Base-by-base conservation (phyloP, 2,329 filamentous ascomycete genomes). In the Epicoccum sorghinum region DNA sequence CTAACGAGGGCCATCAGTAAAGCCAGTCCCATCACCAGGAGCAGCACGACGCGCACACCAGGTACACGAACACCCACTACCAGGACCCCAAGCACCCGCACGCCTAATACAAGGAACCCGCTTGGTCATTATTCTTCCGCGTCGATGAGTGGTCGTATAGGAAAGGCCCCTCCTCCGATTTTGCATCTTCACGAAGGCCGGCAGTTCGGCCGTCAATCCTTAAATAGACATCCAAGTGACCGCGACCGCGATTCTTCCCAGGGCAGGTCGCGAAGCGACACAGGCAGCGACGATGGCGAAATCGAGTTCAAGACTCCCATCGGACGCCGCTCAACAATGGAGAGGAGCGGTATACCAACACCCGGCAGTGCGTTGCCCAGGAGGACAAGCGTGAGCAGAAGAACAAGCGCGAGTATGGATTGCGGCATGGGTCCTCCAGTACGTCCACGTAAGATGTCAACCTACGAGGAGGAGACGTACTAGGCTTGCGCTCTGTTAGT, bases 31-130 rank as follows among this genome's bases (percentile, higher is more conserved):
- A 80, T 84, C 60, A 90, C 87, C 65, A 84, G 88, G 44, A 80
- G 85, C 33, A 90, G 87, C 59, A 73, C 83, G 7, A 73, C 83
- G 7, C 83, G 88, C 56, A 89, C 88, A 10, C 86, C 89, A 14
- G 52, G 52, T n/a, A 42, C 52, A 9, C 52, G 52, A 23, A 55
- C 52, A 35, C 52, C 52, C 2, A 41, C 87, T 58, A 72, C 83
- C 5, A 82, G 88, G 53, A 89, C 88, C 10, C 86, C 52, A 24
- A 50, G 41, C 37, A 38, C 52, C 22, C 52, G 52, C 22, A 55
- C 52, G 18, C 52, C 89, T 30, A 90, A 87, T 60, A 73, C 83
- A 6, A 82, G 88, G 52, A 89, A 88, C 10, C 86, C 89, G 1
- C 75, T 90, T 47, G 85, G 80, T 25, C 79, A 83, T 61, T 82